Base-by-base conservation (phyloP, 164 flowering plant genomes). In the Piper betle region DNA sequence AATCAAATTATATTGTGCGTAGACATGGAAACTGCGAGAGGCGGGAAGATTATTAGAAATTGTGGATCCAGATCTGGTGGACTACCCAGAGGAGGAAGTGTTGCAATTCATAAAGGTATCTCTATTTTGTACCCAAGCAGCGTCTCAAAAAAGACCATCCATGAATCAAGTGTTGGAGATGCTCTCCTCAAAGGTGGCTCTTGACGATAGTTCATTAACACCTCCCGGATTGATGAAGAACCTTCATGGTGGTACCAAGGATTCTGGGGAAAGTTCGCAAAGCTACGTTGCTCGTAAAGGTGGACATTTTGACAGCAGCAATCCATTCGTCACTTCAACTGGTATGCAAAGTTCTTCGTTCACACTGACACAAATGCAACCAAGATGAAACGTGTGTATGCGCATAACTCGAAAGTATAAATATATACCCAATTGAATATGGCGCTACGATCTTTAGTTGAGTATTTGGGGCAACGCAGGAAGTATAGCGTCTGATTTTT, bases 111-210 rank as follows among this genome's bases (percentile, higher is more conserved):
- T 85, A 38, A 85, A 79, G 69, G 89, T 88, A 56, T 95, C 93
- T 2, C 81, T 92, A 2, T 84, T 85, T 41, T 92, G 96, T 64
- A 87, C 87, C 20, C 95, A 88, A 77, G 86, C 82, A 62, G 75
- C 79, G 54, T 61, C 96, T 25, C 61, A 74, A 37, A 78, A 74
- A 43, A 77, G 96, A 56, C 96, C 98, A 0, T 71, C 71, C 62
- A 92, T 92, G 87, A 83, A 73, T 61, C 89, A 82, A 63, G 96
- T 87, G 11, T 75, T 82, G 66, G 72, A 78, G 53, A 88, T 88
- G 96, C 87, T 92, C 6, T 77, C 88, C 25, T 80, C 71, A 58
- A 74, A 74, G 16, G 81, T 79, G 0, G 59, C 53, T 64, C 75
- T 88, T n/a, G 80, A 83, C 15, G 86, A 82, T 50, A 74, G 70